Conservation (phyloP, 2,329 filamentous ascomycete species). For the Fusarium sterilihyphosum region DNA sequence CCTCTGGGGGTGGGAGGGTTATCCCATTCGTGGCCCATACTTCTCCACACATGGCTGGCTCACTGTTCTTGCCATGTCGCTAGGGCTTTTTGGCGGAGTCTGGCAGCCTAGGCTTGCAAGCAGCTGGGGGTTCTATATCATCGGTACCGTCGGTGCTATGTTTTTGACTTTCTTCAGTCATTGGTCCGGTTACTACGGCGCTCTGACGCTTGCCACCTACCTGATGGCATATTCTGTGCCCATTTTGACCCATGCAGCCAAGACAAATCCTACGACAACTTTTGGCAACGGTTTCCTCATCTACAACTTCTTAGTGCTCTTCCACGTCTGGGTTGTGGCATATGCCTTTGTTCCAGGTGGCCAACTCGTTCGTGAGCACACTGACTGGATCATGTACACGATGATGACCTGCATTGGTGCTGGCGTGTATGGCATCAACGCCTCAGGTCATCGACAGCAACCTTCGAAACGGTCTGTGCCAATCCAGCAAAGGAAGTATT, state of each 20-base stretch:
- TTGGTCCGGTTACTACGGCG: constrained; percentile 93
- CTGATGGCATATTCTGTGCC: constrained; percentile 81
- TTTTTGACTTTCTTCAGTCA: constrained; percentile 79
- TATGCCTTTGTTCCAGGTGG: constrained; percentile 98
- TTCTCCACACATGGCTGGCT: constrained; percentile 89
- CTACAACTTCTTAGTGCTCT: constrained; percentile 95
- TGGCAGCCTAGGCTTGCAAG: constrained; percentile 75
- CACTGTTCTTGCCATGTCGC: constrained; percentile 87
- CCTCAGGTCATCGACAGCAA: constrained; percentile 57
- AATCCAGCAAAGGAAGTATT: constrained; percentile 62
- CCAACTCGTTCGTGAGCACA: constrained; percentile 89
- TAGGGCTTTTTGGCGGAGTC: constrained; percentile 80
- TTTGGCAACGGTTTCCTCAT: constrained; percentile 91
- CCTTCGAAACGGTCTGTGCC: constrained; percentile 43
- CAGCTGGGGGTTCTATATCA: constrained; percentile 81
- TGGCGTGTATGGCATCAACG: constrained; percentile 79
- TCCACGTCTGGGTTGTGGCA: constrained; percentile 98
- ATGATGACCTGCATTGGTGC: constrained; percentile 87
- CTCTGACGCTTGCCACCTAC: constrained; percentile 78
- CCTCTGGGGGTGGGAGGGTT: constrained; percentile 97
- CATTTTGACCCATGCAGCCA: constrained; percentile 79
- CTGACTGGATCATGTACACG: constrained; percentile 91
- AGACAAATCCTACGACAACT: constrained; percentile 78
- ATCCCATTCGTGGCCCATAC: constrained; percentile 86
- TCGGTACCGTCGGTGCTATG: constrained; percentile 82